Evolutionary conservation across 2,329 filamentous ascomycete genomes (phyloP), one percentile per base, ranked within the genome.

Genomic region (Fusarium nodosum): DNA sequence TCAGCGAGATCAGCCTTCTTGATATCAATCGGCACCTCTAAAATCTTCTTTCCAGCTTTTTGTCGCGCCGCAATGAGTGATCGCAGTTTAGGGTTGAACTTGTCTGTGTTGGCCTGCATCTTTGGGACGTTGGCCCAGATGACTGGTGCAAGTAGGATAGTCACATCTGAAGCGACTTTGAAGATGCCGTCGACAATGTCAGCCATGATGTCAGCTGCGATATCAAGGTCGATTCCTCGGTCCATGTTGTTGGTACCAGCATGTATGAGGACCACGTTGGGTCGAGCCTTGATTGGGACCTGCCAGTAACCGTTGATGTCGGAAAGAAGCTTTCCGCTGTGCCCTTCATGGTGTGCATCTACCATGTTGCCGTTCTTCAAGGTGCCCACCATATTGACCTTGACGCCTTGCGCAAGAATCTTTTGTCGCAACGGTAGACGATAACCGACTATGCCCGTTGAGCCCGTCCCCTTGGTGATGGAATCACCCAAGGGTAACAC

Each of bases 231-330:
- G 1, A 36, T 45, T 7, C 42, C 50, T 22, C 38, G 22, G 9
- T 70, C 62, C 67, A 70, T 70, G 10, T 70, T 70, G 12, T 70
- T 70, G 2, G 67, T 70, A 5, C 67, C 67, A 9, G 62, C 67
- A 13, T 70, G 67, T 2, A 70, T 58, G 5, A 70, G 67, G 11
- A 70, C 66, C 20, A 70, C 50, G 0, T 70, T 67, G 2, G 67
- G 67, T 2, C 67, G 58, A 20, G 67, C 57, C 13, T 50, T 26
- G 15, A 70, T 70, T 2, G 67, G 68, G 1, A 45, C 45, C 5
- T 67, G 57, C 66, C 66, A 64, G 34, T 67, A 70, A 1, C 51
- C 48, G 4, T 64, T 53, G 34, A 70, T 70, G 1, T 70, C 56
- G 12, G 51, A 42, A 0, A 69, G n/a, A 6, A 45, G 63, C 31